Percentiles rank a stretch among this genome's conserved stretches.
These are phyloP conservation scores for Boletus tomentosulus DNA, from an alignment of 768 basidiomycete species.

Conservation along the genomic window DNA sequence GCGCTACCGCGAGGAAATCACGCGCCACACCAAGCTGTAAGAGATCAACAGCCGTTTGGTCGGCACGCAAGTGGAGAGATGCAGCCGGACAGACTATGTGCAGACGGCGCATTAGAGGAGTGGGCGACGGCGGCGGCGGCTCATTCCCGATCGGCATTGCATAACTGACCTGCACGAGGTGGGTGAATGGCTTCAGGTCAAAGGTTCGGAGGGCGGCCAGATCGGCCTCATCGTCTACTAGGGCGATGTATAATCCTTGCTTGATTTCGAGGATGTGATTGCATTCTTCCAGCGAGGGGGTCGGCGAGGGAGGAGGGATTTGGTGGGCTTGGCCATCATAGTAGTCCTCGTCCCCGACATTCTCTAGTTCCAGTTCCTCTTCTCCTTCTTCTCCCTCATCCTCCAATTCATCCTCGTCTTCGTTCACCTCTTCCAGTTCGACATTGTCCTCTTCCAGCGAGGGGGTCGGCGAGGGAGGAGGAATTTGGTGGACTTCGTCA, in stretches of 20 bases:
- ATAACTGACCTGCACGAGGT: conserved; percentile 18
- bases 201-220: conserved; percentile 7
- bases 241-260: conserved; percentile 17
- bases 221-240: conserved; percentile 10
- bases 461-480: background rate
- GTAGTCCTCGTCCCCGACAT: too few relatives aligned
- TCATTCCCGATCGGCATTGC: background rate
- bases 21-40: conserved; percentile 38
- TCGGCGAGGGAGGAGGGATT: too few relatives aligned
- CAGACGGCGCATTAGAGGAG: background rate
- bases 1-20: conserved; percentile 40
- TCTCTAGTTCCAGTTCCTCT: too few relatives aligned
- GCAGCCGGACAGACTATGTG: background rate
- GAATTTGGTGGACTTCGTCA: background rate
- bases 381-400: too few relatives aligned
- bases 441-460: background rate
- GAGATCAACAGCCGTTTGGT: conserved; percentile 25
- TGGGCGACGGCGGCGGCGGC: background rate
- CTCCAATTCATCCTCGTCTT: too few relatives aligned
- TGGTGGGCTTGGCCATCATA: too few relatives aligned
- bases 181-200: conserved; percentile 13
- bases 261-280: conserved; percentile 13
- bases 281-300: too few relatives aligned
- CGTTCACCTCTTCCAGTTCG: too few relatives aligned
- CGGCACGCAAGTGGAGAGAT: background rate